Percentiles rank a stretch among this genome's conserved stretches.
phyloP scores from a whole-genome alignment of 768 basidiomycete species.

The Trametes meyenii region DNA sequence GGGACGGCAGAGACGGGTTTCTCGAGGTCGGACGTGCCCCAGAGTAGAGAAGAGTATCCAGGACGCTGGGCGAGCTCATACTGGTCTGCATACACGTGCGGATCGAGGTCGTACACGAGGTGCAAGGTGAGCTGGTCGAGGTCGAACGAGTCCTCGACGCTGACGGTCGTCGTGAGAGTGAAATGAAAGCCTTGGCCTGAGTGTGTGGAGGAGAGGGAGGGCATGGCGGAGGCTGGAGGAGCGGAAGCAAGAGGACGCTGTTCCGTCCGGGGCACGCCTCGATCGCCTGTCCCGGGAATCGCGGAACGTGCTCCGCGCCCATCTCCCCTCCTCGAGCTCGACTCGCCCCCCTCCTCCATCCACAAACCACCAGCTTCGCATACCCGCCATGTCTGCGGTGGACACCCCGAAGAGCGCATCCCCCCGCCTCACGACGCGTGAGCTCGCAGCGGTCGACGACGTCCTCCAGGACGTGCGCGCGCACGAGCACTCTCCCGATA shows the following conservation, averaged over 20 bases:
- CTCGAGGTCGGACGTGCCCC: slow-evolving; percentile 46
- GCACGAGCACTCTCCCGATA: slow-evolving; percentile 34
- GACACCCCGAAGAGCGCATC: slow-evolving; percentile 20
- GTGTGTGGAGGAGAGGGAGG: slow-evolving; percentile 26
- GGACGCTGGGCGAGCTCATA: slow-evolving; percentile 43
- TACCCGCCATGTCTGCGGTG: slow-evolving; percentile 22
- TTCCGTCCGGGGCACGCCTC: slow-evolving; percentile 11
- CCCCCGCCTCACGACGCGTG: slow-evolving; percentile 40
- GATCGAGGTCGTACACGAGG: slow-evolving; percentile 40
- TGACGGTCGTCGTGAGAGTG: slow-evolving; percentile 21
- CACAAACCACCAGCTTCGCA: neutral
- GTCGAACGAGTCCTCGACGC: neutral
- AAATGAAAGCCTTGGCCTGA: slow-evolving; percentile 32
- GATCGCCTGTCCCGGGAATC: neutral
- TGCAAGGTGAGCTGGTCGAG: slow-evolving; percentile 33
- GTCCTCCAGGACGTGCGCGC: slow-evolving; percentile 51
- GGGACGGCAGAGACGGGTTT: slow-evolving; percentile 43
- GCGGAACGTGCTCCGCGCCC: neutral
- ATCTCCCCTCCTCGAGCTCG: neutral
- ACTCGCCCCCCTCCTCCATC: slow-evolving; percentile 1
- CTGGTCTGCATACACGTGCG: slow-evolving; percentile 46
- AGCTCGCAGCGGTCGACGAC: slow-evolving; percentile 54
- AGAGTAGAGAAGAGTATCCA: slow-evolving; percentile 37
- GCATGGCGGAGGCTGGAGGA: slow-evolving; percentile 8
- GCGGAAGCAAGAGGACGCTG: slow-evolving; percentile 12